Evolutionary conservation across 177 flowering plant genomes (phyloP).

Genomic region (Tripterygium wilfordii): DNA sequence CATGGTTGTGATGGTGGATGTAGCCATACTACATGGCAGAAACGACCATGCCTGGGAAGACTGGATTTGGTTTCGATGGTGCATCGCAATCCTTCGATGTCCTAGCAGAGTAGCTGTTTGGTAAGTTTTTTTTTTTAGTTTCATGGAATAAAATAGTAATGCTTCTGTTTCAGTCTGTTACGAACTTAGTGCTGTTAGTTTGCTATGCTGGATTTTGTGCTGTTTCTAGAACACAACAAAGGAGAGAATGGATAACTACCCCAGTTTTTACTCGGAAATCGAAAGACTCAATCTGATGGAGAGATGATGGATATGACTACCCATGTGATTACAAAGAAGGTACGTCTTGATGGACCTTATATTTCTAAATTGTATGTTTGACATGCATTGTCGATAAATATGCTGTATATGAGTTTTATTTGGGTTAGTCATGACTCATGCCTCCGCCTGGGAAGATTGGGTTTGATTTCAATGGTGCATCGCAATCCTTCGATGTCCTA

Average conservation of each 20-base stretch:
- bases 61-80: conserved; percentile 79
- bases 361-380: no score
- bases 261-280: conserved; percentile 77
- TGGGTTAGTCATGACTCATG: no score
- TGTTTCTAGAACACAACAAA: conserved; percentile 46
- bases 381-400: no score
- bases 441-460: conserved; percentile 73
- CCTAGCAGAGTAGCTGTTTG: conserved; percentile 87
- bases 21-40: conserved; percentile 87
- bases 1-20: conserved; percentile 7
- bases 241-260: conserved; percentile 92
- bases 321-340: conserved; percentile 80
- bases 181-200: background rate
- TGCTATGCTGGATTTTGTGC: background rate
- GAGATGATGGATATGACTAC: conserved; percentile 94
- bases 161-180: background rate
- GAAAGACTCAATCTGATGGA: conserved; percentile 49
- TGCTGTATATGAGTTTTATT: no score
- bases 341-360: no score
- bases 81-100: conserved; percentile 83
- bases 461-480: conserved; percentile 78
- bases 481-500: conserved; percentile 77
- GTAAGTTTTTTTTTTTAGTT: conserved; percentile 58
- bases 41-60: conserved; percentile 79
- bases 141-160: background rate